These are phyloP conservation scores for Fusarium tupiense DNA, from an alignment of 2,329 filamentous ascomycete species.

Conservation along the genomic window DNA sequence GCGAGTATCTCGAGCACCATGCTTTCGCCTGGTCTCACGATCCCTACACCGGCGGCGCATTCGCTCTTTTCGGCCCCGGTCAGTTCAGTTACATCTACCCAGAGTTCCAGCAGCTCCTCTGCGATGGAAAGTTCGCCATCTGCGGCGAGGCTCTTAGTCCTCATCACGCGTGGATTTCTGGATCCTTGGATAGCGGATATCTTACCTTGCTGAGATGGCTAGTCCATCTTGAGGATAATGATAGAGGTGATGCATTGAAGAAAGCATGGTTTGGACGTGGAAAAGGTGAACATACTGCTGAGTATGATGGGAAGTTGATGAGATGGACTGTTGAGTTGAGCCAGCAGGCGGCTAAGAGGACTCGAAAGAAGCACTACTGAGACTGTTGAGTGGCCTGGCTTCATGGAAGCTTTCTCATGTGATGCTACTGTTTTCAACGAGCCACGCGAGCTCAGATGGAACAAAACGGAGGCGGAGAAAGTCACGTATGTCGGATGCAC, in stretches of 20 bases:
- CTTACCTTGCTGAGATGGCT: background rate
- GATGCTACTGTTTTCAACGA: too few species aligned
- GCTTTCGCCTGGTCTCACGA: conserved; percentile 52
- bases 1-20: conserved; percentile 37
- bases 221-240: background rate
- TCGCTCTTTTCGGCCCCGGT: conserved; percentile 52
- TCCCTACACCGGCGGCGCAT: conserved; percentile 48
- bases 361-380: background rate
- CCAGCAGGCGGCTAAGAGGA: background rate
- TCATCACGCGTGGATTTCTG: too few species aligned
- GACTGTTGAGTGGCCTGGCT: too few species aligned
- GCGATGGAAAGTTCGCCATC: conserved; percentile 45
- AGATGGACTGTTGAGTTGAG: conserved; percentile 3
- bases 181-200: too few species aligned
- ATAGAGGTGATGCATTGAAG: background rate
- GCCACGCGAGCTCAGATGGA: background rate
- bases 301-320: conserved; percentile 5
- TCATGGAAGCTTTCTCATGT: too few species aligned
- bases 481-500: background rate
- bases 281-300: background rate
- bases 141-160: conserved; percentile 39
- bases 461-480: background rate
- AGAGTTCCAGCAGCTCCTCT: conserved; percentile 37
- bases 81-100: conserved; percentile 52
- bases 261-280: conserved; percentile 11